phyloP scores from a whole-genome alignment of 306 rosid genomes.

The Biancaea sappan region DNA sequence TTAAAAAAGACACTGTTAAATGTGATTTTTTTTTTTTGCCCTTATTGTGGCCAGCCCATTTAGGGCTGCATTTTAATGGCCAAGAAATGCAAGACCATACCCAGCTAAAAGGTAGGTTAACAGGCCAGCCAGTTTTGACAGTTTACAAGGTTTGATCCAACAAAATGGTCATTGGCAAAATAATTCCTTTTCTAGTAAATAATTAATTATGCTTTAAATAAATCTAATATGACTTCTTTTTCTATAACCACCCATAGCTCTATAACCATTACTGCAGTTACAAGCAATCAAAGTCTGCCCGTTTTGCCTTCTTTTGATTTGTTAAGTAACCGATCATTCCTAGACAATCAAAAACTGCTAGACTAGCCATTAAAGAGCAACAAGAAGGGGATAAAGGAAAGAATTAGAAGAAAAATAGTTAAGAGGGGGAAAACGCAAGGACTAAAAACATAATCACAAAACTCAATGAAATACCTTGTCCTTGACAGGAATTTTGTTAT shows the following conservation, averaged over 20 bases:
- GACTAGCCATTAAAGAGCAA: background rate
- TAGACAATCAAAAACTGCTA: background rate
- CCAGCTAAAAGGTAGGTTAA: no score
- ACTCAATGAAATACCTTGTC: slow-evolving; percentile 58
- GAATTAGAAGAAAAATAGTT: background rate
- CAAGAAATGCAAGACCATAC: no score
- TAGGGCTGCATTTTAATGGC: no score
- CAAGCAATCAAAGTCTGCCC: background rate
- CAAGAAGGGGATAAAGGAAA: background rate
- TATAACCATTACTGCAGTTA: background rate
- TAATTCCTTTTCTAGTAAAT: background rate
- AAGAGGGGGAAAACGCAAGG: background rate
- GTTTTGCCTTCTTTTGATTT: background rate
- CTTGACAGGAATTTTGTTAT: slow-evolving; percentile 59
- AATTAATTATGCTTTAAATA: background rate
- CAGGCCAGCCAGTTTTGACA: no score
- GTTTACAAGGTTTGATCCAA: background rate
- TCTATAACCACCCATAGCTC: background rate
- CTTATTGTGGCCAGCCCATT: no score
- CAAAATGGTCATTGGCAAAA: background rate
- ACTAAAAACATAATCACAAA: slow-evolving; percentile 4
- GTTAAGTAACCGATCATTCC: background rate
- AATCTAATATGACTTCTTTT: background rate
- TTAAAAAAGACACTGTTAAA: no score
- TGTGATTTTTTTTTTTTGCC: no score